Evolutionary conservation across 2,329 filamentous ascomycete genomes (phyloP).

Genomic region (Sordariomycetes sp.): DNA sequence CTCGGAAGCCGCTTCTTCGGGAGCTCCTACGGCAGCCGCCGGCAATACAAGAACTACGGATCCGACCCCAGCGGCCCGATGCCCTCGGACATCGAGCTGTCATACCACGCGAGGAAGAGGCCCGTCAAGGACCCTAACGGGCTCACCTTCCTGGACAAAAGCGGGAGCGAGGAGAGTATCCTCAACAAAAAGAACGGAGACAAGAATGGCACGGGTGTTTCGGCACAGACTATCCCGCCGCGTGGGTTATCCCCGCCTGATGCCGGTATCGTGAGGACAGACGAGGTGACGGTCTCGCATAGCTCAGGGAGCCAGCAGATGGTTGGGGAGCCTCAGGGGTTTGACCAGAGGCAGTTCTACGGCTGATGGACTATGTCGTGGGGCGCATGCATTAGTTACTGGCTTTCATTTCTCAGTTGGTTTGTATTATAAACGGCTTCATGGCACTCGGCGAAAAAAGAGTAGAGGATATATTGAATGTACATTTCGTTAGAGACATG

Average conservation of each 20-base stretch:
- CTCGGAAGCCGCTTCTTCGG: slow-evolving; percentile 9
- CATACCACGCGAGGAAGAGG: slow-evolving; percentile 5
- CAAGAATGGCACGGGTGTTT: not conserved
- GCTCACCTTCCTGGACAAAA: slow-evolving; percentile 7
- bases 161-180: slow-evolving; percentile 8
- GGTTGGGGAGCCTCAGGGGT: too few species aligned
- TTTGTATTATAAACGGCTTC: too few species aligned
- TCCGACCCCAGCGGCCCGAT: not conserved
- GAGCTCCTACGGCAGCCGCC: not conserved
- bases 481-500: too few species aligned
- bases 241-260: not conserved
- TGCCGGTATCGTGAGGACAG: not conserved
- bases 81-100: slow-evolving; percentile 6
- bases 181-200: not conserved
- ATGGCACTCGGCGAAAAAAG: too few species aligned
- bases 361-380: too few species aligned
- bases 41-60: slow-evolving; percentile 4
- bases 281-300: not conserved
- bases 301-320: not conserved
- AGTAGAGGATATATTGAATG: too few species aligned
- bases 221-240: not conserved
- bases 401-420: too few species aligned
- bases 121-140: slow-evolving; percentile 6
- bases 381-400: too few species aligned
- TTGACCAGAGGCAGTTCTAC: too few species aligned